phyloP scores from a whole-genome alignment of 176 grass and related monocot genomes.

The Tillandsia fasciculata region DNA sequence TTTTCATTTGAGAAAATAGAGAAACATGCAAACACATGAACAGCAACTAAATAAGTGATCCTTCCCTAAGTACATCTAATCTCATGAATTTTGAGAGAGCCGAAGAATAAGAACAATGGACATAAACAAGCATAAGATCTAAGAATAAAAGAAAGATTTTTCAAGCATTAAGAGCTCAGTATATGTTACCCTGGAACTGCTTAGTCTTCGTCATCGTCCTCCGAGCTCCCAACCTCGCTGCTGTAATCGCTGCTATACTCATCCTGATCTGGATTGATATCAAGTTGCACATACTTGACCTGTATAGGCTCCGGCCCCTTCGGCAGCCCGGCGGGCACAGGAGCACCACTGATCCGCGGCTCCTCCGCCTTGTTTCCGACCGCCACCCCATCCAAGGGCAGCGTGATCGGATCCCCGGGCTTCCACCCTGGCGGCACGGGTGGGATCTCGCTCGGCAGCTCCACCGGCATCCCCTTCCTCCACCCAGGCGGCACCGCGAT shows the following conservation, averaged over 20 bases:
- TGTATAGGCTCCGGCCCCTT: constrained; percentile 41
- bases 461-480: constrained; percentile 35
- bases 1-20: no score
- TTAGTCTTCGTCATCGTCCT: constrained; percentile 95
- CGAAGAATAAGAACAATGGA: background rate
- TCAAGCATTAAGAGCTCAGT: constrained; percentile 10
- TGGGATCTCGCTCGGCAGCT: constrained; percentile 31
- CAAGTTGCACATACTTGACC: constrained; percentile 62
- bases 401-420: constrained; percentile 66
- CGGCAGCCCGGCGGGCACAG: constrained; percentile 1
- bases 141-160: constrained; percentile 10
- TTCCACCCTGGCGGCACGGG: constrained; percentile 81
- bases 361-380: constrained; percentile 49
- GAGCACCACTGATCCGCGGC: constrained; percentile 18
- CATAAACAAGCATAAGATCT: background rate
- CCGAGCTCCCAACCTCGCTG: constrained; percentile 76
- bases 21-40: no score
- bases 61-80: no score
- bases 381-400: constrained; percentile 39
- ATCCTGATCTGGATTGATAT: constrained; percentile 41
- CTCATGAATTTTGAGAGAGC: no score
- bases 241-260: constrained; percentile 84
- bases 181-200: constrained; percentile 25
- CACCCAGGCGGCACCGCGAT: constrained; percentile 52
- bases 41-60: no score